Conservation (phyloP, 345 rosid genomes). For the Eutrema japonicum region DNA sequence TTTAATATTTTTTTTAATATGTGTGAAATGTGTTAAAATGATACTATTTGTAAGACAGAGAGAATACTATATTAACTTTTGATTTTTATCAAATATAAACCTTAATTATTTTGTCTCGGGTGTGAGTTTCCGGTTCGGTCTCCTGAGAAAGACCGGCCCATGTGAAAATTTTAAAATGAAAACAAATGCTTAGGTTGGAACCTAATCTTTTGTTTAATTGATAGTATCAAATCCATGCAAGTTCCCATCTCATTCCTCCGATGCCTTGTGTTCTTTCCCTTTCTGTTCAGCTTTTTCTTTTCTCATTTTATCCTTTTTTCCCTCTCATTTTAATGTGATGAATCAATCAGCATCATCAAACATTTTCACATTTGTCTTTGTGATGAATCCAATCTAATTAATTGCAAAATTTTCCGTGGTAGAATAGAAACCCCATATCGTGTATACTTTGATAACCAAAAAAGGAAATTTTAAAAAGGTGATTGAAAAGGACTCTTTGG, state of each 20-base stretch:
- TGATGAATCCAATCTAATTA: constrained; percentile 20
- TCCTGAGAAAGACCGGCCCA: neutral
- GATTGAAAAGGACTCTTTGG: constrained; percentile 31
- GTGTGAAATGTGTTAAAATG: too few relatives aligned
- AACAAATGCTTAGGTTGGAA: constrained; percentile 41
- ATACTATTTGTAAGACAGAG: too few relatives aligned
- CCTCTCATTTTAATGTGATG: neutral
- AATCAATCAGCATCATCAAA: constrained; percentile 32
- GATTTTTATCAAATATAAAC: too few relatives aligned
- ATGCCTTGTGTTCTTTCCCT: too few relatives aligned
- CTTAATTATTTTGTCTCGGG: too few relatives aligned
- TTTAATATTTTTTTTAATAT: too few relatives aligned
- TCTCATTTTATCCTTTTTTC: neutral
- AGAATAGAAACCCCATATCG: constrained; percentile 33
- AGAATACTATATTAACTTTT: too few relatives aligned
- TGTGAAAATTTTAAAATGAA: constrained; percentile 33
- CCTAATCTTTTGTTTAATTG: constrained; percentile 45
- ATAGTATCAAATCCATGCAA: constrained; percentile 42
- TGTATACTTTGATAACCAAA: constrained; percentile 29
- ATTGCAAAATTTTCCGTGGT: constrained; percentile 27
- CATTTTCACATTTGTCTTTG: constrained; percentile 23
- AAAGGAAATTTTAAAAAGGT: constrained; percentile 17
- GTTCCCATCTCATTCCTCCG: neutral
- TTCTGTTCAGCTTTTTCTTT: neutral
- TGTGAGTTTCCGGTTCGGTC: too few relatives aligned